Conservation (phyloP, 176 grass and related monocot species). For the Tuctoria greenei region DNA sequence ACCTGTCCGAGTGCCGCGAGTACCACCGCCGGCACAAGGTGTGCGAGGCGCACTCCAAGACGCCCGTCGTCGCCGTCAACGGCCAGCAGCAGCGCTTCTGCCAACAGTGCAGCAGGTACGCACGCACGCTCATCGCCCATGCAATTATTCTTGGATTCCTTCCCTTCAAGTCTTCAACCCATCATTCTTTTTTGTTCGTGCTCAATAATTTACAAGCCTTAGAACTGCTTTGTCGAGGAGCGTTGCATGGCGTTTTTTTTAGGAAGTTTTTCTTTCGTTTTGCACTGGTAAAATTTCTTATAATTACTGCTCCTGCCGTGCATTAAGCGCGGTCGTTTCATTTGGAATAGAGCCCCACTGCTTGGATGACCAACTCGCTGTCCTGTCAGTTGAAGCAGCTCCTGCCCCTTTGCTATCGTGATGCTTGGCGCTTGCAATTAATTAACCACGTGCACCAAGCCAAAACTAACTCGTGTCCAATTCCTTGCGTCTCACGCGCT, state of each 20-base stretch:
- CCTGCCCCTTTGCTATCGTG: constrained; percentile 13
- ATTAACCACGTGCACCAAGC: constrained; percentile 12
- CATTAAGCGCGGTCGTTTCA: constrained; percentile 5
- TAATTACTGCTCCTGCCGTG: neutral
- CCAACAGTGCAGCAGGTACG: constrained; percentile 97
- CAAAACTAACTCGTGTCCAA: constrained; percentile 8
- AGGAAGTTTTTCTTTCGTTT: neutral
- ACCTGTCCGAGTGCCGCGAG: constrained; percentile 82
- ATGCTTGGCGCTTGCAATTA: constrained; percentile 33
- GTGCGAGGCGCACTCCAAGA: constrained; percentile 96
- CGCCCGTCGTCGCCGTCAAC: constrained; percentile 73
- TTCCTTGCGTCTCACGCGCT: constrained; percentile 20
- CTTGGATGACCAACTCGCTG: constrained; percentile 17
- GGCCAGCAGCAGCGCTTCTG: constrained; percentile 98
- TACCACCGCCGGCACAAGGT: constrained; percentile 98
- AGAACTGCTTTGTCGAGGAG: neutral
- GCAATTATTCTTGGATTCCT: neutral
- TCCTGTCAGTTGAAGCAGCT: constrained; percentile 25
- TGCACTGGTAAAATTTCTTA: neutral
- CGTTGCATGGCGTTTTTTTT: neutral
- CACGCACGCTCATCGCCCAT: neutral
- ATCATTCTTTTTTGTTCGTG: constrained; percentile 1
- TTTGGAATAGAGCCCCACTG: neutral
- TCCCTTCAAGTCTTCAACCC: too few relatives aligned
- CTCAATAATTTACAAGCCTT: constrained; percentile 1